phyloP scores from a whole-genome alignment of 768 basidiomycete species.

The Gyrodon lividus region DNA sequence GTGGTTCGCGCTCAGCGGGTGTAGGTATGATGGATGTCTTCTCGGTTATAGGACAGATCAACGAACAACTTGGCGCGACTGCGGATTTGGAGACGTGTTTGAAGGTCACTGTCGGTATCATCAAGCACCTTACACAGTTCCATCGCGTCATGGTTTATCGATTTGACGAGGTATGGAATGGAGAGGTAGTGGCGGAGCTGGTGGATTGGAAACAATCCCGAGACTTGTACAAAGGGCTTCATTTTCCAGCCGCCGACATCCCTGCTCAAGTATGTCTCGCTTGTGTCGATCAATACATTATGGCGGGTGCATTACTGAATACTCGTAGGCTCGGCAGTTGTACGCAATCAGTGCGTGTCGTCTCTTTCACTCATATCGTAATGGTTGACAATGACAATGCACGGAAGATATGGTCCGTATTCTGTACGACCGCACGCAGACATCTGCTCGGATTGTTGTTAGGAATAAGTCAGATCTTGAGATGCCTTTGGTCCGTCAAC shows the following conservation, averaged over 20 bases:
- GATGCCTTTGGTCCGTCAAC: slow-evolving; percentile 52
- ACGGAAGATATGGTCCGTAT: slow-evolving; percentile 68
- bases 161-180: slow-evolving; percentile 80
- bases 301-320: neutral
- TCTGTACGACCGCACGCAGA: slow-evolving; percentile 70
- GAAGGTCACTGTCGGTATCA: slow-evolving; percentile 67
- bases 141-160: slow-evolving; percentile 82
- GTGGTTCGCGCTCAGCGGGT: slow-evolving; percentile 17
- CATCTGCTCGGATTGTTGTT: slow-evolving; percentile 72
- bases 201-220: slow-evolving; percentile 75
- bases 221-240: slow-evolving; percentile 69
- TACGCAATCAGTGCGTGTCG: slow-evolving; percentile 59
- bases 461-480: slow-evolving; percentile 62
- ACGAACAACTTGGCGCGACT: slow-evolving; percentile 72
- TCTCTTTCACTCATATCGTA: too few relatives aligned
- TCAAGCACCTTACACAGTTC: slow-evolving; percentile 80
- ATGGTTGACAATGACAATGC: neutral
- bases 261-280: slow-evolving; percentile 56
- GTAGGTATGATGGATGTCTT: slow-evolving; percentile 80
- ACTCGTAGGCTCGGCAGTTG: slow-evolving; percentile 57
- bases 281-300: neutral
- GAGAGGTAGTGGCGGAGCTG: slow-evolving; percentile 74
- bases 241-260: slow-evolving; percentile 70
- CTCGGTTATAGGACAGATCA: slow-evolving; percentile 74
- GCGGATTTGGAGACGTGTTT: slow-evolving; percentile 66